Base-by-base conservation (phyloP, 2,329 filamentous ascomycete species). In the Colletotrichum liriopes region DNA sequence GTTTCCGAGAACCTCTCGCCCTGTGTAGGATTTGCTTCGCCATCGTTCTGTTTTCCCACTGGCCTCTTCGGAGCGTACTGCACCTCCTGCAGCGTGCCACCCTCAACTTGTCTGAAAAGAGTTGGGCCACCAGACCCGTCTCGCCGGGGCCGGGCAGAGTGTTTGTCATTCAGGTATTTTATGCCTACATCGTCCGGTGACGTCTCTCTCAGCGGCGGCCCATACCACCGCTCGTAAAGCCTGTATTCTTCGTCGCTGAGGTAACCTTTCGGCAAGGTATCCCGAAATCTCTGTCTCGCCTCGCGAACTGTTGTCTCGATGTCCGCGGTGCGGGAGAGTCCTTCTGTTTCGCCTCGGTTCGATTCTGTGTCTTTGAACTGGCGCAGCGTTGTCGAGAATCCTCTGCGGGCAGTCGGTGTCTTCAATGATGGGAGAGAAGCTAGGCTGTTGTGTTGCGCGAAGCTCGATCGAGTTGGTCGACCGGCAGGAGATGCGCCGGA, bases 171-270 rank as follows among this genome's bases (percentile, higher is more conserved):
- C 23, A 71, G 1, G 70, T 83, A 73, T 1, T 84, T 82, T 72
- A 84, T 87, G 35, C 82, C 90, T 5, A 90, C 86, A 80, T 93
- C 89, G 69, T 92, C 90, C 1, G 88, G 86, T 9, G 78, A 81
- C 2, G 90, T 92, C 64, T 89, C 86, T 52, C 91, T 87, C 73
- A 93, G 79, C 2, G 95, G 94, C 43, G 91, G 86, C 1, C 95
- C 96, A 80, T 96, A 98, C 20, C 97, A 83, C 74, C 94, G 88
- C 78, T 93, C 91, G 81, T 97, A 98, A 0, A 97, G 84, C 59
- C 84, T 85, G 77, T 93, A 91, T 80, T 98, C 95, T 65, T 93
- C 89, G 1, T 87, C 86, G 43, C 86, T 91, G 63, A 98, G 81
- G 76, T 94, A 90, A 43, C 88, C 91, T 41, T 90, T 89, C 0